These are phyloP conservation scores for Verbena officinalis DNA, from an alignment of 257 asterid species.

Conservation along the genomic window DNA sequence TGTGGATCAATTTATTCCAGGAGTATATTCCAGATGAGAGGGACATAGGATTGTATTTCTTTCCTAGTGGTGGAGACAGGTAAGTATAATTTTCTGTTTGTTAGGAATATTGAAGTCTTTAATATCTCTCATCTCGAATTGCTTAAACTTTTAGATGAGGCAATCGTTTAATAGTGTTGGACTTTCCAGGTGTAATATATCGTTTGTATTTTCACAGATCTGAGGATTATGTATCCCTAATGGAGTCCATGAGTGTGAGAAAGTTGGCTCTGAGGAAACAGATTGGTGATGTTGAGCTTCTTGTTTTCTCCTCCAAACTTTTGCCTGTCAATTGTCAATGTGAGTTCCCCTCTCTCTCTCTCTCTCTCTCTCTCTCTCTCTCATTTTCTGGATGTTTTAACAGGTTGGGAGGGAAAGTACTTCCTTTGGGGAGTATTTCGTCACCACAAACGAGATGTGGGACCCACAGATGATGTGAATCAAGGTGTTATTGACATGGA, in stretches of 20 bases:
- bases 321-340: constrained; percentile 55
- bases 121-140: no score
- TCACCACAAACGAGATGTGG: constrained; percentile 22
- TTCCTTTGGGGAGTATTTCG: constrained; percentile 77
- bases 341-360: constrained; percentile 32
- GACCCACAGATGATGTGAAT: not conserved
- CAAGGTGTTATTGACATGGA: constrained; percentile 52
- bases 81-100: constrained; percentile 20
- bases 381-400: constrained; percentile 8
- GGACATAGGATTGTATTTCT: constrained; percentile 65
- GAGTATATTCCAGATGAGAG: constrained; percentile 43
- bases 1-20: constrained; percentile 44
- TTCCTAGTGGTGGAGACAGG: constrained; percentile 57
- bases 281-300: constrained; percentile 58
- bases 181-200: not conserved
- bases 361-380: not conserved
- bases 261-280: constrained; percentile 51
- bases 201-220: constrained; percentile 39
- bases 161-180: no score
- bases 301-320: constrained; percentile 62
- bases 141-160: no score
- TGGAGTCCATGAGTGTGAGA: constrained; percentile 41
- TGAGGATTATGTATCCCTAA: constrained; percentile 41
- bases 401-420: constrained; percentile 58
- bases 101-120: no score